Conservation (phyloP, 2,329 filamentous ascomycete genomes). For the Talaromyces funiculosus region DNA sequence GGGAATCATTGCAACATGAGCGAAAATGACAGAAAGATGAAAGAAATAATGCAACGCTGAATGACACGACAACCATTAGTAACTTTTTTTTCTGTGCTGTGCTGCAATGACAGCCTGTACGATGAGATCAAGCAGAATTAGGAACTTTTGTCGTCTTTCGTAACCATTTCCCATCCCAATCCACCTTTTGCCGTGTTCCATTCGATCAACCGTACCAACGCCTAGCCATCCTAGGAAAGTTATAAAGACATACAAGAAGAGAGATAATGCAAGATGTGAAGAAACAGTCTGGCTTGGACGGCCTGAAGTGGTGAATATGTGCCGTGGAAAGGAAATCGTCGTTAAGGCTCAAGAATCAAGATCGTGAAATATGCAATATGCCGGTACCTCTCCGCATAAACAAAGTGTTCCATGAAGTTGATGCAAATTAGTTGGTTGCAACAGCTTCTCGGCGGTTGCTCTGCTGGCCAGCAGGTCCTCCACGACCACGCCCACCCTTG, state of each 20-base stretch:
- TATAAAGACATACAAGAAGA: slow-evolving; percentile 19
- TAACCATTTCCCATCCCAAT: slow-evolving; percentile 26
- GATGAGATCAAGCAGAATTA: not conserved
- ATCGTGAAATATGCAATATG: slow-evolving; percentile 3
- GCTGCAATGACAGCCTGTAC: not conserved
- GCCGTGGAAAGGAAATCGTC: not conserved
- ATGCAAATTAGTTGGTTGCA: slow-evolving; percentile 16
- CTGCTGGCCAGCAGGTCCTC: slow-evolving; percentile 21
- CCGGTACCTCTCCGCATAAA: too few species aligned
- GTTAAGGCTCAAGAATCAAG: not conserved
- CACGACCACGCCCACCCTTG: slow-evolving; percentile 29
- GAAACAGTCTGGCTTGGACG: slow-evolving; percentile 9
- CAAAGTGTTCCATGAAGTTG: not conserved
- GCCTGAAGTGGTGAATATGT: slow-evolving; percentile 1
- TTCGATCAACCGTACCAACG: slow-evolving; percentile 23
- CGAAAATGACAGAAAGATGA: slow-evolving; percentile 7
- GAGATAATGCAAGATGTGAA: slow-evolving; percentile 12
- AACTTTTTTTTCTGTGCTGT: slow-evolving; percentile 7
- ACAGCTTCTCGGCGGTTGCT: slow-evolving; percentile 26
- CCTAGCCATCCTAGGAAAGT: slow-evolving; percentile 18
- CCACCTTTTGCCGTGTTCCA: slow-evolving; percentile 17
- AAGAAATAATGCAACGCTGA: slow-evolving; percentile 28
- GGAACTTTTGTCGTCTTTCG: slow-evolving; percentile 4
- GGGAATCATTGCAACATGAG: slow-evolving; percentile 16
- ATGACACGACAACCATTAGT: slow-evolving; percentile 24